Evolutionary conservation across 2,329 filamentous ascomycete genomes (phyloP), one percentile per base, ranked within the genome.

Genomic region (Dryadomyces sulphureus): DNA sequence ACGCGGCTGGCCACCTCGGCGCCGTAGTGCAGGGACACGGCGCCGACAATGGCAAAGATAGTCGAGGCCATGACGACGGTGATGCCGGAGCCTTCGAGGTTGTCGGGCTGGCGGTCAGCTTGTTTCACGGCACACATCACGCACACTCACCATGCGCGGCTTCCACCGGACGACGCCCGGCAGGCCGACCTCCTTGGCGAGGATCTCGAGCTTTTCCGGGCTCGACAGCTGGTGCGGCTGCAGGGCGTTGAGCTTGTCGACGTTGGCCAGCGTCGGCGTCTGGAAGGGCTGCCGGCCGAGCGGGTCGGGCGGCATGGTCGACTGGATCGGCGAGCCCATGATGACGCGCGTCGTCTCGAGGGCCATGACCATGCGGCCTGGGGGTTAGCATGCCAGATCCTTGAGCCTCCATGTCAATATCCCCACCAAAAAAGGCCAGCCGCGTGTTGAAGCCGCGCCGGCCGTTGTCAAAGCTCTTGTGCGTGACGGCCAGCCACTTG

Each of bases 391-490:
- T n/a, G n/a, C n/a, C n/a, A n/a, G n/a, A n/a, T n/a, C n/a, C n/a
- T n/a, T n/a, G n/a, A n/a, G n/a, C n/a, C n/a, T n/a, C n/a, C 7
- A 24, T 7, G 2, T 19, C 34, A 7, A 19, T 21, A 11, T 30
- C 12, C 65, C 41, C 74, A 93, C 87, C 90, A 45, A 94, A 68
- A 58, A 85, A 88, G n/a, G 88, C 85, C 62, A 98, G 68, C 51
- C 86, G 77, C 58, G 95, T 90, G 62, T 98, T 98, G 67, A 90
- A 94, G 1, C 90, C 90, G 69, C 89, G 81, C 58, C 87, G 73
- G 45, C 89, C 92, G 59, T 96, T 88, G 60, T 98, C 90, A 59
- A 94, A 96, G 65, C 88, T 95, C 75, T 96, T 96, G 64, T 96
- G 92, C 53, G 92, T 98, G 47, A 98, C 77, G 25, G 89, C 89